Percentiles rank a stretch among this genome's conserved stretches.
Evolutionary conservation across 306 rosid genomes (phyloP).

Genomic region (Benincasa hispida): DNA sequence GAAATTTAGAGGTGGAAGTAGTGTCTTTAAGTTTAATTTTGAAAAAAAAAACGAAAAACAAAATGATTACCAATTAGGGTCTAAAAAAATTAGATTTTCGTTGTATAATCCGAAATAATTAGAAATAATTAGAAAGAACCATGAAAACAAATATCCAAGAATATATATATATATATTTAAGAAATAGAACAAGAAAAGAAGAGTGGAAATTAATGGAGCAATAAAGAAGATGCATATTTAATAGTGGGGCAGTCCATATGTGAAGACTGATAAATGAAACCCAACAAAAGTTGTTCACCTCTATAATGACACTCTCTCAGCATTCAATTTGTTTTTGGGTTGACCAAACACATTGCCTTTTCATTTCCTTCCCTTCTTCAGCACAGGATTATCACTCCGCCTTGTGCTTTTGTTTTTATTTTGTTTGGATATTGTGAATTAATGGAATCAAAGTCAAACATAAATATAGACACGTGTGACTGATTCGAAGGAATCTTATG

Average conservation of each 20-base stretch:
- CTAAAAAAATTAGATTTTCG: too few relatives aligned
- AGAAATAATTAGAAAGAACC: neutral
- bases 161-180: too few relatives aligned
- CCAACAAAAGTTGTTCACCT: conserved; percentile 3
- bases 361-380: neutral
- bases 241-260: conserved; percentile 4
- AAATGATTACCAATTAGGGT: too few relatives aligned
- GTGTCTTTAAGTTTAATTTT: too few relatives aligned
- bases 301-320: neutral
- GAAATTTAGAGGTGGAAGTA: too few relatives aligned
- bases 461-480: too few relatives aligned
- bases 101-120: too few relatives aligned
- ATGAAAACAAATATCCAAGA: neutral
- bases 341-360: neutral
- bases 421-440: neutral
- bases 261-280: neutral
- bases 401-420: neutral
- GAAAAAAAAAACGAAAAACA: too few relatives aligned
- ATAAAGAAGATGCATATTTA: neutral
- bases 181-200: neutral
- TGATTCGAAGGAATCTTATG: too few relatives aligned
- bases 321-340: neutral
- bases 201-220: neutral
- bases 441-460: too few relatives aligned
- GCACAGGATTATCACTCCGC: neutral